These are phyloP conservation scores for Salix caprea DNA, from an alignment of 345 rosid species.

Conservation along the genomic window DNA sequence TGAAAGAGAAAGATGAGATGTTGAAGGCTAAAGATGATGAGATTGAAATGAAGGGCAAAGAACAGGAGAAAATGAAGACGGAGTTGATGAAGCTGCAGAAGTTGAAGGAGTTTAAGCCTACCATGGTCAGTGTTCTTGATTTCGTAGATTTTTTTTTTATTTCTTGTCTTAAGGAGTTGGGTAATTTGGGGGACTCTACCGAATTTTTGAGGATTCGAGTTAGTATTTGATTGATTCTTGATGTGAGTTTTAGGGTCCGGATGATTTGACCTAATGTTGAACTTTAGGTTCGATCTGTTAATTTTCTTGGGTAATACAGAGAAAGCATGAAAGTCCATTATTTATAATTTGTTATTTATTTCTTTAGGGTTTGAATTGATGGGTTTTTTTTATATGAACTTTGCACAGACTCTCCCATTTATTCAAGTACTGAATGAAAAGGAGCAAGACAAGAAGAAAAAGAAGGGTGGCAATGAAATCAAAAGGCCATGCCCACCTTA, in stretches of 20 bases:
- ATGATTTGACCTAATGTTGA: background rate
- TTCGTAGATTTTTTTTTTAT: background rate
- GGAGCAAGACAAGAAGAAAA: constrained; percentile 54
- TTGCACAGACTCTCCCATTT: constrained; percentile 47
- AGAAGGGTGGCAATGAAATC: constrained; percentile 54
- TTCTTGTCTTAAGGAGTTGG: background rate
- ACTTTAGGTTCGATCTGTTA: background rate
- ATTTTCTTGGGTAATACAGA: background rate
- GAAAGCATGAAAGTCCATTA: background rate
- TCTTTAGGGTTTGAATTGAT: constrained; percentile 2
- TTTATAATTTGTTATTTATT: background rate
- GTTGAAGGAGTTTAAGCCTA: constrained; percentile 80
- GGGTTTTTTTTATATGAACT: background rate
- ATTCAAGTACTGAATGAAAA: constrained; percentile 45
- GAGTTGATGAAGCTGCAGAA: constrained; percentile 82
- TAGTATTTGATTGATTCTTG: background rate
- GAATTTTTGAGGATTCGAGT: background rate
- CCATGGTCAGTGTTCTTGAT: constrained; percentile 40
- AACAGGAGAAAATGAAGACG: constrained; percentile 60
- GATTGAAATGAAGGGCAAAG: constrained; percentile 55
- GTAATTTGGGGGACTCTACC: background rate
- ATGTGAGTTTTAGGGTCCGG: background rate
- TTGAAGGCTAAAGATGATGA: constrained; percentile 70
- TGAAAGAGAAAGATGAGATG: constrained; percentile 76
- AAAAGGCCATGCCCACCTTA: constrained; percentile 83